Evolutionary conservation across 257 asterid species (phyloP), one percentile per base, ranked within the genome.

Genomic region (Anisodus acutangulus): DNA sequence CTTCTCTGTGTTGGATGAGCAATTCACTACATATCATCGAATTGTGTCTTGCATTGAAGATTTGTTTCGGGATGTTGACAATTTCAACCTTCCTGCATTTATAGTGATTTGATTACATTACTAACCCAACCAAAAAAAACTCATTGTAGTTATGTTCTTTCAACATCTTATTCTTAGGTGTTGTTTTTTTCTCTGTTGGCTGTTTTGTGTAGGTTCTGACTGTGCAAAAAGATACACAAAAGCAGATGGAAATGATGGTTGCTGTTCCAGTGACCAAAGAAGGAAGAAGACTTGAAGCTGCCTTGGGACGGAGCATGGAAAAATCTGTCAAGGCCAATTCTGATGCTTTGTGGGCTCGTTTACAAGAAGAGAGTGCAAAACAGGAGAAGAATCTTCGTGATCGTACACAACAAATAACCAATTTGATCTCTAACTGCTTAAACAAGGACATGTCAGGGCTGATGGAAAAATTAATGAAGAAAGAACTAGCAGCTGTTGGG

Each of bases 261-360:
- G 85, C 97, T 76, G 93, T 16, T 57, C 94, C 96, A 84, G 88
- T 95, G 43, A 89, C 93, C 63, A 97, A 93, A 90, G 99, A 97
- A 91, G 92, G 97, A 66, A 93, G 89, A 89, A 88, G 96, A 83
- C 93, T 95, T 51, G 99, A 97, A 91, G 90, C 92, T 51, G 89
- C 97, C 62, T 82, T 95, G 86, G 98, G 98, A 43, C 86, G 91
- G 87, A 89, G 86, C 90, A 91, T 91, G 91, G 99, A 97, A 91
- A 95, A 93, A 84, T 84, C 92, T 71, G 88, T 89, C 80, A 97
- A 93, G 92, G 92, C 95, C 79, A 93, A 92, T 88, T 62, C 90
- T 60, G 98, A 97, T 91, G 98, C 98, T 72, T 62, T 93, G 78
- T 93, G 97, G 97, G 98, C 95, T 83, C 99, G 94, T 81, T 59